Evolutionary conservation across 345 rosid genomes (phyloP).

Genomic region (Murraya koenigii): DNA sequence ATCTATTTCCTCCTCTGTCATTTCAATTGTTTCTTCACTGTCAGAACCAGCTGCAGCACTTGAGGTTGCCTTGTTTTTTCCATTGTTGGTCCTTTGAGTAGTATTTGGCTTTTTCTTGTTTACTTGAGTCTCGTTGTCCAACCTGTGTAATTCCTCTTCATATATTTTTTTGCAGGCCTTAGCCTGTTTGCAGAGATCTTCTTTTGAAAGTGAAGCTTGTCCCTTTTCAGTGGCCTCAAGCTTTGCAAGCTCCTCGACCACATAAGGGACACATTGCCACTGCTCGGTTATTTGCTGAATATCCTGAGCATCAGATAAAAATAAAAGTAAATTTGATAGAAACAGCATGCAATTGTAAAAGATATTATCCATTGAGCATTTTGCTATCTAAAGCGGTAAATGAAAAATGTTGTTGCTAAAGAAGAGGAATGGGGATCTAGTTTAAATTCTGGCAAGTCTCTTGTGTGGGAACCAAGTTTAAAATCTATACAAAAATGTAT

Average conservation of each 20-base stretch:
- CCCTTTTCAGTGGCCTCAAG: slow-evolving; percentile 30
- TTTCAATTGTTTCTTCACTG: slow-evolving; percentile 85
- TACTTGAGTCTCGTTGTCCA: slow-evolving; percentile 2
- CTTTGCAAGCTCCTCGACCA: slow-evolving; percentile 69
- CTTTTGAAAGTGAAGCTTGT: slow-evolving; percentile 36
- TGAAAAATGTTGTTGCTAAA: neutral
- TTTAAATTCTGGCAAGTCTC: neutral
- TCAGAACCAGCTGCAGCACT: slow-evolving; percentile 40
- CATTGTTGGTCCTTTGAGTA: slow-evolving; percentile 7
- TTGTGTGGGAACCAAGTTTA: neutral
- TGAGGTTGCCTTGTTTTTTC: slow-evolving; percentile 19
- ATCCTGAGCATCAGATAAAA: slow-evolving; percentile 38
- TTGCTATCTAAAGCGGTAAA: neutral
- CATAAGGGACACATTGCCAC: slow-evolving; percentile 88
- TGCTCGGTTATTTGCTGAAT: slow-evolving; percentile 50
- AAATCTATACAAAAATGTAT: neutral
- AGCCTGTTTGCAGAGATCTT: slow-evolving; percentile 52
- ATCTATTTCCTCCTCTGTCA: slow-evolving; percentile 89
- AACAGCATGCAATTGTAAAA: neutral
- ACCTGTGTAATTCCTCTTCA: slow-evolving; percentile 44
- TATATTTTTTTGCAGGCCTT: slow-evolving; percentile 58
- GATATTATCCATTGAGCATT: neutral
- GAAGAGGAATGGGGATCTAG: neutral
- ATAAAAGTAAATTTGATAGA: neutral
- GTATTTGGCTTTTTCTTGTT: slow-evolving; percentile 28